Evolutionary conservation across 345 rosid species (phyloP), one percentile per base, ranked within the genome.

Genomic region (Arabidopsis thaliana): DNA sequence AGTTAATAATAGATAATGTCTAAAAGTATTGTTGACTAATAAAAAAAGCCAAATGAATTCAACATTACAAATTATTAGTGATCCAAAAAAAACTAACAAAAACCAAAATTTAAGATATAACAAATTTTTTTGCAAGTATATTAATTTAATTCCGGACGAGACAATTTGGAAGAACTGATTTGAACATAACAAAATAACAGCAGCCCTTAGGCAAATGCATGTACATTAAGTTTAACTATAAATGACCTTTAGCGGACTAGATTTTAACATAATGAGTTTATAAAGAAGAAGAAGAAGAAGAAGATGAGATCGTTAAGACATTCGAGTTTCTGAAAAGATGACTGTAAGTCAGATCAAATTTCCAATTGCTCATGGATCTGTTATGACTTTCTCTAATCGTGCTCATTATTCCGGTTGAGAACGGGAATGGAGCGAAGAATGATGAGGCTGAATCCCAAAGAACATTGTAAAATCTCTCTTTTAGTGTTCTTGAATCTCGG

Each of bases 391-490:
- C 20, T 16, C 20, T 61, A 22, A 60, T 52, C 52, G 10, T 65
- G 7, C 33, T 62, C 14, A 77, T 68, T 73, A 72, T 55, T 74
- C 71, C 78, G 36, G 74, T 70, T 44, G 79, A 78, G 69, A 60
- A 78, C 46, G 73, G 65, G 11, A 59, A 59, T 34, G 64, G 44
- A 78, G 65, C 81, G 48, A 73, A 79, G 50, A 62, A 63, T 44
- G 74, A 82, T 0, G 84, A 79, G 49, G 68, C 82, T 46, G 83
- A 65, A 33, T 71, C 82, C 25, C 76, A 84, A 50, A 82, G 87
- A 73, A 84, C 91, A 24, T 69, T 80, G 88, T 87, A 83, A 57
- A 76, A 40, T n/a, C 42, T 45, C 50, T 50, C 38, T 65, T 14
- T n/a, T 72, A 52, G 13, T 55, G 38, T 28, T 46, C 64, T 77